phyloP scores from a whole-genome alignment of 164 flowering plant genomes.

The Aristolochia californica region DNA sequence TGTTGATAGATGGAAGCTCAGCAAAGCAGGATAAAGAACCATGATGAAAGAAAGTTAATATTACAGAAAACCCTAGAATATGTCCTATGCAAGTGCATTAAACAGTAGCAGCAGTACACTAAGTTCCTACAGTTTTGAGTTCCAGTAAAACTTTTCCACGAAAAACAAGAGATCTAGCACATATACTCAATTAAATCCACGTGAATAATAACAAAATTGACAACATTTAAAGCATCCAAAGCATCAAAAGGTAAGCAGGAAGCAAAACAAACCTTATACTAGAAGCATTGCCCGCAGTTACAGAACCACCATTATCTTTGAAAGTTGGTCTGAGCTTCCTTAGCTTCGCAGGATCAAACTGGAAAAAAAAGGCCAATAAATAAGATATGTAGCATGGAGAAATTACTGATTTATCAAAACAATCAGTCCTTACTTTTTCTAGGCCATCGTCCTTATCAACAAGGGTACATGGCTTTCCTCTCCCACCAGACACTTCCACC shows the following conservation, averaged over 20 bases:
- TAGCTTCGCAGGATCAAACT: conserved; percentile 88
- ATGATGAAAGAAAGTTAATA: no score
- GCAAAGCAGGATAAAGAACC: no score
- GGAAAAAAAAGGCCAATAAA: conserved; percentile 4
- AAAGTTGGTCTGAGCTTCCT: conserved; percentile 89
- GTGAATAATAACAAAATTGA: no score
- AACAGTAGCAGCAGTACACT: no score
- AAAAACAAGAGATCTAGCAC: no score
- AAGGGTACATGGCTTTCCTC: conserved; percentile 47
- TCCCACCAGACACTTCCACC: conserved; percentile 62
- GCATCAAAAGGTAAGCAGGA: background rate
- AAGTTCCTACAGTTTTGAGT: no score
- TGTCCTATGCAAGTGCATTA: no score
- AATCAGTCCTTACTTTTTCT: conserved; percentile 40
- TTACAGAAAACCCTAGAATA: no score
- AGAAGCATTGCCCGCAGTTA: conserved; percentile 98
- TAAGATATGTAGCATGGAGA: background rate
- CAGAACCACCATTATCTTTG: conserved; percentile 73
- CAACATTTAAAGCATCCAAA: no score
- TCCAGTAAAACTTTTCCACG: no score
- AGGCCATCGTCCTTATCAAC: conserved; percentile 70
- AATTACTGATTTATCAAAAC: background rate
- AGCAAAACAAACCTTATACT: conserved; percentile 51
- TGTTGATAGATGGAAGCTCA: no score
- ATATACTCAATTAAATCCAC: no score